Conservation (phyloP, 2,329 filamentous ascomycete species). For the Amesomyces nigricolor region DNA sequence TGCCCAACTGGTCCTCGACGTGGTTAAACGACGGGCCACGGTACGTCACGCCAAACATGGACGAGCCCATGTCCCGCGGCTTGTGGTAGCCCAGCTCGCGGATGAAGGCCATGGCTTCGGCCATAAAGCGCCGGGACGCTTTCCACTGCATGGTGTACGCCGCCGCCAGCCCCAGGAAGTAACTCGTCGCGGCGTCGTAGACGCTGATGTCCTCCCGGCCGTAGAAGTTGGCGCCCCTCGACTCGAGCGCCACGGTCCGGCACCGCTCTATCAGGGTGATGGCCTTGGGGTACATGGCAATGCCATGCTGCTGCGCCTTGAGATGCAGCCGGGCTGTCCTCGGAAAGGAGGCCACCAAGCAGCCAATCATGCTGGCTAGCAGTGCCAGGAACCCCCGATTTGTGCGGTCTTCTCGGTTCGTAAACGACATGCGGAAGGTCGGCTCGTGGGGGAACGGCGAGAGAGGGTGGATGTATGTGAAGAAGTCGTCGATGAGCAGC, state of each 20-base stretch:
- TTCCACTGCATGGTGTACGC: conserved; percentile 65
- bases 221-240: conserved; percentile 53
- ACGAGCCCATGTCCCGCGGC: conserved; percentile 37
- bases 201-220: conserved; percentile 44
- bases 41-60: conserved; percentile 26
- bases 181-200: conserved; percentile 63
- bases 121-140: conserved; percentile 63
- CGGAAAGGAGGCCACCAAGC: conserved; percentile 70
- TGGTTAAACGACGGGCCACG: conserved; percentile 52
- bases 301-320: conserved; percentile 55
- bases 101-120: conserved; percentile 65
- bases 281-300: conserved; percentile 62
- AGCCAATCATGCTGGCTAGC: conserved; percentile 67
- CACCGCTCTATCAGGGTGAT: conserved; percentile 66
- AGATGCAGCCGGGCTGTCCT: conserved; percentile 64
- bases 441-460: conserved; percentile 75
- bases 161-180: conserved; percentile 63
- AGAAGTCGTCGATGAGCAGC: conserved; percentile 72
- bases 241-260: conserved; percentile 61
- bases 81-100: conserved; percentile 62
- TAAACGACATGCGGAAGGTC: conserved; percentile 65
- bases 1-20: conserved; percentile 66
- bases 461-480: conserved; percentile 74
- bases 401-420: conserved; percentile 58
- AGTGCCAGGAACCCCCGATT: conserved; percentile 64